A percentile compares a stretch with the other conserved stretches of the same genome.
These are phyloP conservation scores for Penicillium pancosmium DNA, from an alignment of 495 filamentous ascomycete genomes.

Conservation along the genomic window DNA sequence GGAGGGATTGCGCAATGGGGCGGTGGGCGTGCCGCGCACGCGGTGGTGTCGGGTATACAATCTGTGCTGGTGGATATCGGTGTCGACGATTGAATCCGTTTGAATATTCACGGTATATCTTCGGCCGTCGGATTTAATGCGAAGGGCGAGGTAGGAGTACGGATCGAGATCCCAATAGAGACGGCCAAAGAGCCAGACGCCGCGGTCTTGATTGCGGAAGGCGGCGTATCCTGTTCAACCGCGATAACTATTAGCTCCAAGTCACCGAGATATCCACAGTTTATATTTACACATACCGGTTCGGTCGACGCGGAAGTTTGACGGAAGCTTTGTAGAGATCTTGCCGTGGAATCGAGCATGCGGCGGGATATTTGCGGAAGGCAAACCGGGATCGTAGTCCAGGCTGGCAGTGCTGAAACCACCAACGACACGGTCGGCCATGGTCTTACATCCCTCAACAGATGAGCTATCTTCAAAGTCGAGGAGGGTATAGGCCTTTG, in stretches of 20 bases:
- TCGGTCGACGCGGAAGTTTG: conserved; percentile 55
- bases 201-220: conserved; percentile 69
- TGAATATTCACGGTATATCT: conserved; percentile 95
- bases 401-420: conserved; percentile 76
- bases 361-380: conserved; percentile 47
- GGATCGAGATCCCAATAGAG: conserved; percentile 85
- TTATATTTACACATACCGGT: conserved; percentile 55
- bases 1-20: neutral
- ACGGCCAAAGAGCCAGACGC: conserved; percentile 73
- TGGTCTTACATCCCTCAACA: conserved; percentile 71
- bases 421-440: conserved; percentile 85
- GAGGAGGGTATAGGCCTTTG: conserved; percentile 50
- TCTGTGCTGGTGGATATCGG: conserved; percentile 94
- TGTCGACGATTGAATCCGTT: conserved; percentile 87
- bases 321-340: conserved; percentile 81
- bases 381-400: conserved; percentile 61
- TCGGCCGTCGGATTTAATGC: conserved; percentile 88
- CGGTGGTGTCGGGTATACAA: conserved; percentile 72
- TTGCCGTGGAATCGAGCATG: conserved; percentile 80
- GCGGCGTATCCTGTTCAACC: conserved; percentile 78
- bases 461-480: conserved; percentile 65
- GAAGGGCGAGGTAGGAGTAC: conserved; percentile 83
- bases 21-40: conserved; percentile 17
- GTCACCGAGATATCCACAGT: neutral
- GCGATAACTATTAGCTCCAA: conserved; percentile 24